Evolutionary conservation across 352 stramenopile genomes (phyloP), one percentile per base, ranked within the genome.

Genomic region (Phytophthora quininea): DNA sequence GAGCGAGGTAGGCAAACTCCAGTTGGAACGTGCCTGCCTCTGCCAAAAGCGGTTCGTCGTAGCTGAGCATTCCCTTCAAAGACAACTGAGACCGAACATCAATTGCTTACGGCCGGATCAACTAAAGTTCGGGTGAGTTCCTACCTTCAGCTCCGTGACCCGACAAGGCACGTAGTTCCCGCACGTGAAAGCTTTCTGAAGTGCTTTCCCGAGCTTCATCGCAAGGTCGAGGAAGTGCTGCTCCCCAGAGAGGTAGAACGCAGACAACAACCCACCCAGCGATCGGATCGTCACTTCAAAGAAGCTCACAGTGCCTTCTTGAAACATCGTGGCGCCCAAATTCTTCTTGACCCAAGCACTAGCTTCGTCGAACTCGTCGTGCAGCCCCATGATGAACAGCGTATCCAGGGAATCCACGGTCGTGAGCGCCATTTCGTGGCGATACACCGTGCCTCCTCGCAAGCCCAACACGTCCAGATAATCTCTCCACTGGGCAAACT

Each of bases 321-420:
- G 58, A 2, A 84, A 71, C 64, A 92, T 76, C 9, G 31, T 48
- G 2, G 64, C 37, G 2, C 62, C 58, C 15, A 90, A 43, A 47
- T 90, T 79, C 12, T n/a, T 54, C 50, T 80, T 84, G 27, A 75
- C 58, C 84, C 82, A 92, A 4, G 71, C 57, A 27, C 74, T 88
- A 1, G 84, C 82, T 45, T 86, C 71, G 42, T 89, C 71, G 48
- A 89, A 93, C 30, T 90, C 84, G 38, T 87, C 69, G 15, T 87
- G 69, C 4, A 92, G 43, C 0, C 82, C 80, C 62, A 90, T 74
- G 7, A 92, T 40, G 52, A 89, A 84, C 42, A 92, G 73, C 43
- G 84, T 93, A 54, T 93, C 85, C 10, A 93, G 74, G 31, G 84
- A 76, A 47, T 92, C 84, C 4, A 91, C 72, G 8, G 82, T 58